Evolutionary conservation across 306 rosid genomes (phyloP).

Genomic region (Prunus dulcis): DNA sequence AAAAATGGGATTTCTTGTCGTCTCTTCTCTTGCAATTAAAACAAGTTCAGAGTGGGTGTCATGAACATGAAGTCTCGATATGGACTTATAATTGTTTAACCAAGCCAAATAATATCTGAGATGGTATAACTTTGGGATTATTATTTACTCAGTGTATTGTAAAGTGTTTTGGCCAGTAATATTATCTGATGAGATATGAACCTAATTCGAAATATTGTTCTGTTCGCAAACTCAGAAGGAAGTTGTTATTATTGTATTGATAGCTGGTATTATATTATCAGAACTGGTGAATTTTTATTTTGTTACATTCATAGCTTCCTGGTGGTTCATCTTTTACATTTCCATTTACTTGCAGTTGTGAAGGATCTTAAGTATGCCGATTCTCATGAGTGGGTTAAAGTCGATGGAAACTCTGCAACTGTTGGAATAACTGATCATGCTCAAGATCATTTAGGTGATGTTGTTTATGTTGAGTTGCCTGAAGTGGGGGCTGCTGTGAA

Average conservation of each 20-base stretch:
- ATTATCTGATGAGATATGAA: neutral
- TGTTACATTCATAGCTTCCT: constrained; percentile 6
- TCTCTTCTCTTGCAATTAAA: neutral
- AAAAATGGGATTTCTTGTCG: neutral
- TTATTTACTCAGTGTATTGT: neutral
- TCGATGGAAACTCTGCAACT: constrained; percentile 71
- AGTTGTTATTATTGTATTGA: neutral
- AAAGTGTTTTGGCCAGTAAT: neutral
- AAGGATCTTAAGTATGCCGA: constrained; percentile 74
- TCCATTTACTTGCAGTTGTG: constrained; percentile 46
- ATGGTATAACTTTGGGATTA: neutral
- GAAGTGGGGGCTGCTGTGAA: constrained; percentile 61
- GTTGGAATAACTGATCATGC: constrained; percentile 93
- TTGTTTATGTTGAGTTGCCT: constrained; percentile 85
- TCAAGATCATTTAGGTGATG: constrained; percentile 97
- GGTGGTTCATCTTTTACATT: constrained; percentile 6
- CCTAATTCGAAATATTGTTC: neutral
- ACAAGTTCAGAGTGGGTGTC: neutral
- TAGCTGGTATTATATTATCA: neutral
- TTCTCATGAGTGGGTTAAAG: constrained; percentile 90
- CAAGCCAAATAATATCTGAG: neutral
- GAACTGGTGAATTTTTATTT: neutral
- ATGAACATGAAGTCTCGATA: neutral
- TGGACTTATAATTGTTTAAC: neutral
- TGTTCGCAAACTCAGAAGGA: neutral